phyloP scores from a whole-genome alignment of 2,329 filamentous ascomycete species.

The Colletotrichum sp. region DNA sequence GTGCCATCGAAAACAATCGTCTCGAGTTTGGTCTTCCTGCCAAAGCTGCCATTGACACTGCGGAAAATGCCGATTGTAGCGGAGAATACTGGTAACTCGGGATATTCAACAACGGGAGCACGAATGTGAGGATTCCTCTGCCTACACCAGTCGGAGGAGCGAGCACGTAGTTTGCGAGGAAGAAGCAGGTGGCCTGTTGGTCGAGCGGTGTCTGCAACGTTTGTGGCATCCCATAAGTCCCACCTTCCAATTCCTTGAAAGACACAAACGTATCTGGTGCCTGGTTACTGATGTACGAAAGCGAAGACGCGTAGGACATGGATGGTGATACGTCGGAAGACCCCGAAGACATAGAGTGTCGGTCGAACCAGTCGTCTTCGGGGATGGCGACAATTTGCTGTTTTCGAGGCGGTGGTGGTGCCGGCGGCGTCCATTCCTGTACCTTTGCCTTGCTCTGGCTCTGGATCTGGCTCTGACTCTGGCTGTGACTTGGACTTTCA shows the following conservation, averaged over 20 bases:
- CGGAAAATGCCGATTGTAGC: conserved; percentile 26
- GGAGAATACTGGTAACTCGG: conserved; percentile 23
- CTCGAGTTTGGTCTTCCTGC: conserved; percentile 27
- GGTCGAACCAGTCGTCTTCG: conserved; percentile 15
- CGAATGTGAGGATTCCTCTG: conserved; percentile 24
- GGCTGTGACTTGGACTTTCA: background rate
- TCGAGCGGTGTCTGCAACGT: conserved; percentile 25
- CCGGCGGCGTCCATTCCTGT: conserved; percentile 14
- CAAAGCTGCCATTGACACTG: conserved; percentile 26
- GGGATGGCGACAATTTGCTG: conserved; percentile 7
- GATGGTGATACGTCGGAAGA: conserved; percentile 17
- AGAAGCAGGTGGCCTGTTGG: conserved; percentile 28
- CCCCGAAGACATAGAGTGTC: conserved; percentile 6
- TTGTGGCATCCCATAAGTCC: conserved; percentile 13
- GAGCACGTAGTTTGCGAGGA: conserved; percentile 28
- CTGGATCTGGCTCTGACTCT: background rate
- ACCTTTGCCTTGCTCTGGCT: background rate
- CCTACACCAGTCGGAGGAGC: conserved; percentile 22
- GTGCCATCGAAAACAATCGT: conserved; percentile 21
- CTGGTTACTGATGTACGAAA: conserved; percentile 15
- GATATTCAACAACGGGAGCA: conserved; percentile 23
- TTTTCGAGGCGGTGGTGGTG: background rate
- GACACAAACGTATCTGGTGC: conserved; percentile 10
- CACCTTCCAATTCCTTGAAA: conserved; percentile 9
- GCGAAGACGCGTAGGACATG: conserved; percentile 13